Evolutionary conservation across 2,329 filamentous ascomycete genomes (phyloP).

Genomic region (Teratosphaeriaceae sp.): DNA sequence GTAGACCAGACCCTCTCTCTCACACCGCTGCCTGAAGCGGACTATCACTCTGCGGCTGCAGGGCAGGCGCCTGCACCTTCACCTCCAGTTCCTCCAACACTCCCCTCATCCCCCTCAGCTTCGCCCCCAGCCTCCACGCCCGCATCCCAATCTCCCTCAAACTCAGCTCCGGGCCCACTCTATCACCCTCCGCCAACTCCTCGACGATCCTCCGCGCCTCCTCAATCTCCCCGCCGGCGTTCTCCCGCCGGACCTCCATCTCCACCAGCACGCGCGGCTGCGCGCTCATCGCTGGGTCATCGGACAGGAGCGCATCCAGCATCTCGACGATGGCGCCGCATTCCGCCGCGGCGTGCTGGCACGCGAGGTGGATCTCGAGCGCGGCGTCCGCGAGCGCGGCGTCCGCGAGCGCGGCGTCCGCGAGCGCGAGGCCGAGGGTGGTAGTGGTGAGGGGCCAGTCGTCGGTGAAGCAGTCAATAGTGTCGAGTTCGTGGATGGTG

Average conservation of each 20-base stretch:
- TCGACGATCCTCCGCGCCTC: neutral
- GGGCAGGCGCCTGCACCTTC: neutral
- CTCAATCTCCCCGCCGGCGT: neutral
- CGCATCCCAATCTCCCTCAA: constrained; percentile 1
- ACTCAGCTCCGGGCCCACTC: neutral
- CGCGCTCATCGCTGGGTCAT: neutral
- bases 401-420: neutral
- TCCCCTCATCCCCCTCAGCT: neutral
- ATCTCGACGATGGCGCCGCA: constrained; percentile 4
- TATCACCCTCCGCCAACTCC: neutral
- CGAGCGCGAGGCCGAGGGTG: no score
- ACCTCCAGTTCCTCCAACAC: constrained; percentile 1
- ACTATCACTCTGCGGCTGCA: neutral
- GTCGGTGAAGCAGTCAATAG: constrained; percentile 3
- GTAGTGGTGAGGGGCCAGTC: constrained; percentile 5
- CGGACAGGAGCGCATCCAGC: neutral
- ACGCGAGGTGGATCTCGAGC: constrained; percentile 3
- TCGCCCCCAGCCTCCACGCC: neutral
- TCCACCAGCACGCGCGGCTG: constrained; percentile 3
- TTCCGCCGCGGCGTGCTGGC: constrained; percentile 2
- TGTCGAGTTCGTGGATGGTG: constrained; percentile 5
- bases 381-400: neutral
- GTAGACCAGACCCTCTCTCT: no score
- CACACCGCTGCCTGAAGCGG: neutral
- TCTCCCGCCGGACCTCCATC: constrained; percentile 4